phyloP scores from a whole-genome alignment of 208 protist species.

The Acanthamoeba royreba region DNA sequence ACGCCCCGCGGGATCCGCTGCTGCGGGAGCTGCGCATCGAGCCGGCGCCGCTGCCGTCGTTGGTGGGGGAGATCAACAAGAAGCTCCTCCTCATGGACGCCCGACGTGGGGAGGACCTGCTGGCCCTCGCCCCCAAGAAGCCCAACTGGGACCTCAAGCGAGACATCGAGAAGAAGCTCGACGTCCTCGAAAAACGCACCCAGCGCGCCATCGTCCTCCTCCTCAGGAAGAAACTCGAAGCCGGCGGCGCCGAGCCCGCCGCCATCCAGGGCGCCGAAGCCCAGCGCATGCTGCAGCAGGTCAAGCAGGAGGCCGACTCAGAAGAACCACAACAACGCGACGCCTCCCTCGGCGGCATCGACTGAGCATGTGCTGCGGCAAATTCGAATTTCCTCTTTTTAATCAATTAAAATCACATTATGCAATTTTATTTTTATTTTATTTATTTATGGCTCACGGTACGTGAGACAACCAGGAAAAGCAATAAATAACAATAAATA shows the following conservation, averaged over 20 bases:
- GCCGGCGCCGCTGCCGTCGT: not conserved
- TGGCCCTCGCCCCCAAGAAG: slow-evolving; percentile 68
- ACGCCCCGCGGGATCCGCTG: not conserved
- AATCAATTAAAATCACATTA: no score
- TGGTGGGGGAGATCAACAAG: slow-evolving; percentile 16
- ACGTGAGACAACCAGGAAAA: no score
- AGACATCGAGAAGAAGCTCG: slow-evolving; percentile 66
- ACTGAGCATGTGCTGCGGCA: no score
- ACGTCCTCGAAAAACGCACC: slow-evolving; percentile 66
- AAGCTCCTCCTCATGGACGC: not conserved
- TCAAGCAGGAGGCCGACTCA: not conserved
- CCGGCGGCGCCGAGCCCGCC: not conserved
- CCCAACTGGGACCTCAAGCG: slow-evolving; percentile 75
- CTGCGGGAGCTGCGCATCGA: not conserved
- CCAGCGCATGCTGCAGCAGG: not conserved
- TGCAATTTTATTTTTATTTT: no score
- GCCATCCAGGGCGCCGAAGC: not conserved
- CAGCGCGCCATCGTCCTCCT: slow-evolving; percentile 66
- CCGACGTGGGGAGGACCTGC: not conserved
- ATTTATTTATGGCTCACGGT: no score
- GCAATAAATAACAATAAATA: no score
- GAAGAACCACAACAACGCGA: no score
- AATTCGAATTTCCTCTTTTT: no score
- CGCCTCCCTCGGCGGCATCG: no score
- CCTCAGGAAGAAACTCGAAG: not conserved